A percentile compares a stretch with the other conserved stretches of the same genome.
phyloP scores from a whole-genome alignment of 257 asterid genomes.

The Nicotiana attenuata region DNA sequence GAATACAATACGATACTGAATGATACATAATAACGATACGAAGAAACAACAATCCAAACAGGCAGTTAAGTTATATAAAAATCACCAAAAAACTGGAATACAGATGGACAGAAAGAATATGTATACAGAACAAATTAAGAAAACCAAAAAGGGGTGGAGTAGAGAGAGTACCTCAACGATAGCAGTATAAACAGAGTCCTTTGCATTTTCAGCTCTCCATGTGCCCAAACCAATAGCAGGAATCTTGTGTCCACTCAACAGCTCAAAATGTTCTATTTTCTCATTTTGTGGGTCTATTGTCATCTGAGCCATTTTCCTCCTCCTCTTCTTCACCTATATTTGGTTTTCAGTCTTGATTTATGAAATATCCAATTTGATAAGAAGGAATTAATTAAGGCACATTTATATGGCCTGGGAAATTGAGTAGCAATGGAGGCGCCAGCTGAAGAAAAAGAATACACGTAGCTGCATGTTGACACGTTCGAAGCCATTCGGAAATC shows the following conservation, averaged over 20 bases:
- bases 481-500: neutral
- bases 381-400: neutral
- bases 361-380: neutral
- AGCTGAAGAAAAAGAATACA: neutral
- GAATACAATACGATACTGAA: neutral
- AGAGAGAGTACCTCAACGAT: constrained; percentile 30
- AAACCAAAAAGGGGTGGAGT: neutral
- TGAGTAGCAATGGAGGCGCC: no score
- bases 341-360: neutral
- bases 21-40: neutral
- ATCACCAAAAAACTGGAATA: neutral
- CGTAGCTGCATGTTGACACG: neutral
- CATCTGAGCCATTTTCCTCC: constrained; percentile 48
- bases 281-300: constrained; percentile 29
- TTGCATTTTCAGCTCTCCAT: constrained; percentile 48
- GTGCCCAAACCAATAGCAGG: constrained; percentile 71
- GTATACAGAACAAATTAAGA: neutral
- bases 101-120: neutral
- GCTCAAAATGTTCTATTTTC: constrained; percentile 24
- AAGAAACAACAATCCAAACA: neutral
- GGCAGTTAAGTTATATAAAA: neutral
- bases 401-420: neutral
- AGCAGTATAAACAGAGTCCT: constrained; percentile 41
- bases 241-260: constrained; percentile 44
- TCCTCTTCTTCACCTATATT: neutral